phyloP scores from a whole-genome alignment of 768 basidiomycete genomes.

The Pulveroboletus ravenelii region DNA sequence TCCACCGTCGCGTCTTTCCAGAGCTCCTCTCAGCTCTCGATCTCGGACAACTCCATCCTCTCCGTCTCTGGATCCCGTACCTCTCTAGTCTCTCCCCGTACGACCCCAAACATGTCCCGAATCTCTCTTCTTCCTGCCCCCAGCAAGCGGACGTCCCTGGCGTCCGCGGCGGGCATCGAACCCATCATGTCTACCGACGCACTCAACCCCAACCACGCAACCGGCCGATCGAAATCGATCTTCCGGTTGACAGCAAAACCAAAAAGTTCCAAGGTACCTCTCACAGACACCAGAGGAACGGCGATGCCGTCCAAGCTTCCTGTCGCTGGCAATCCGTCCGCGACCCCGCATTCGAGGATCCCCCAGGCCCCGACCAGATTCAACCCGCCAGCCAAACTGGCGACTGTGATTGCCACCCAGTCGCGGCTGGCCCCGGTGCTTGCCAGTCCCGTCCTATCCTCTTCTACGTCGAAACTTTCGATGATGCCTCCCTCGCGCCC shows the following conservation, averaged over 20 bases:
- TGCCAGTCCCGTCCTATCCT: not conserved
- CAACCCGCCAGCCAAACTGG: slow-evolving; percentile 29
- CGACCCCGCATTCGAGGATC: slow-evolving; percentile 13
- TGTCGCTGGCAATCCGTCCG: not conserved
- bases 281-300: not conserved
- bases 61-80: slow-evolving; percentile 19
- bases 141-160: slow-evolving; percentile 26
- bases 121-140: slow-evolving; percentile 22
- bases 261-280: slow-evolving; percentile 19
- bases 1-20: slow-evolving; percentile 24
- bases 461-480: slow-evolving; percentile 20
- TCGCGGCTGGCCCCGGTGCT: slow-evolving; percentile 9
- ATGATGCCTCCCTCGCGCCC: slow-evolving; percentile 14
- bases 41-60: slow-evolving; percentile 3
- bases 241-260: slow-evolving; percentile 26
- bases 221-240: slow-evolving; percentile 26
- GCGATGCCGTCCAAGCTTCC: slow-evolving; percentile 16
- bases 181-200: slow-evolving; percentile 8
- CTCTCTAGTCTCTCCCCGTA: slow-evolving; percentile 7
- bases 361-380: slow-evolving; percentile 24
- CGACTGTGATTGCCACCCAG: slow-evolving; percentile 25
- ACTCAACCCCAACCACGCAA: not conserved
- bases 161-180: slow-evolving; percentile 22
- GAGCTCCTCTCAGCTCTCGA: slow-evolving; percentile 20
- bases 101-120: slow-evolving; percentile 12